Evolutionary conservation across 208 protist species (phyloP).

Genomic region (Acanthamoeba castellanii): DNA sequence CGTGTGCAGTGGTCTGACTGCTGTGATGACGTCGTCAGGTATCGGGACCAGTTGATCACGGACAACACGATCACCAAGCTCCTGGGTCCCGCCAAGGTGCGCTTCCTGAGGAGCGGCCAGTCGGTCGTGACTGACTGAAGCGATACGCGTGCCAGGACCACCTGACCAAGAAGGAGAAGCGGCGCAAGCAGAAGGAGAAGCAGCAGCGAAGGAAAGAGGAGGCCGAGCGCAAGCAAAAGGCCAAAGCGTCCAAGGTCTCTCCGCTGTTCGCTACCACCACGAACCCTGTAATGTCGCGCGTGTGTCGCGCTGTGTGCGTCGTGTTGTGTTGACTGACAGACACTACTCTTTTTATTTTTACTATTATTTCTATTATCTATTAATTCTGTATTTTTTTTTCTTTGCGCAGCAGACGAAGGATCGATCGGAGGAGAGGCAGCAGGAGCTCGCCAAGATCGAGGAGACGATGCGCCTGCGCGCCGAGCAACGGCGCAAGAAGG

Average conservation of each 20-base stretch:
- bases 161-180: constrained; percentile 49
- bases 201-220: constrained; percentile 25
- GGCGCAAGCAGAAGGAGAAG: constrained; percentile 19
- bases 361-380: no score
- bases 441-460: constrained; percentile 38
- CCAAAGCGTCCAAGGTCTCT: background rate
- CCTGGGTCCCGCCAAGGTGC: constrained; percentile 32
- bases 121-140: background rate
- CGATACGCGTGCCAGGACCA: background rate
- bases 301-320: background rate
- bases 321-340: no score
- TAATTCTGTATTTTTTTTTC: no score
- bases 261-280: background rate
- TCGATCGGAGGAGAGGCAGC: constrained; percentile 26
- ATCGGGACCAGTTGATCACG: constrained; percentile 45
- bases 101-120: background rate
- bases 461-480: background rate
- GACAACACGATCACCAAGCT: constrained; percentile 66
- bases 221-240: background rate
- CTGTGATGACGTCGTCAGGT: background rate
- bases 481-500: background rate
- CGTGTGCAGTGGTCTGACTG: background rate
- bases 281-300: no score
- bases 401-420: background rate
- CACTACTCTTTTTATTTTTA: no score